Base-by-base conservation (phyloP, 2,329 filamentous ascomycete species). In the Penicillium verrucosum region DNA sequence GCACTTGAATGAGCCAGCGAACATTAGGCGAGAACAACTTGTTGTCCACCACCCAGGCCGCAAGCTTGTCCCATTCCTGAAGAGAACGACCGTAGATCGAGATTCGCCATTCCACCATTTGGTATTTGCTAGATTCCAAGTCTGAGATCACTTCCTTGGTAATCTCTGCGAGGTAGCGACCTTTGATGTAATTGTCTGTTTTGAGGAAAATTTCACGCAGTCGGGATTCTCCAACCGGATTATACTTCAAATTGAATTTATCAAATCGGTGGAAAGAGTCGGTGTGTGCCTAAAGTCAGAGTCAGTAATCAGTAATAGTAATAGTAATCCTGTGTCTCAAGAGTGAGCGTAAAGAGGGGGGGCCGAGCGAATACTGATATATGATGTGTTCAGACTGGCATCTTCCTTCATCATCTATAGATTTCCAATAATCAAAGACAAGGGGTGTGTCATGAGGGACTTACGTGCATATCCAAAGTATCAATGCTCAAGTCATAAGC, bases 241-340 rank as follows among this genome's bases (percentile, higher is more conserved):
- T 99, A 73, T 99, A 99, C 73, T 99, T 99, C 55, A 99, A 80
- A 72, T 99, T 99, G 82, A 99, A 99, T 75, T 99, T 99, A 80
- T 99, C 94, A 72, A 99, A 99, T 4, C 94, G 90, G 75, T 99
- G 94, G 78, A 99, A 99, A 0, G 91, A 95, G 75, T 99, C 94
- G 11, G 91, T 97, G 70, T 99, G 94, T 25, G 94, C 93, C 87
- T 90, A 23, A 30, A 14, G 46, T 54, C 29, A 36, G 18, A 32
- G 18, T 44, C 18, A 48, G 48, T 11, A 16, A 21, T 21, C 21
- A 21, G 21, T 21, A 21, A 25, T 21, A 10, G 25, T 12, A 21
- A 23, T 16, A 36, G 30, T 32, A 32, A 32, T 32, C 10, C 14
- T n/a, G 18, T 46, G 14, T 21, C 5, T 12, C 8, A 12, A 23